These are phyloP conservation scores for Hypoxylon lenormandii DNA, from an alignment of 495 filamentous ascomycete genomes.

Conservation along the genomic window DNA sequence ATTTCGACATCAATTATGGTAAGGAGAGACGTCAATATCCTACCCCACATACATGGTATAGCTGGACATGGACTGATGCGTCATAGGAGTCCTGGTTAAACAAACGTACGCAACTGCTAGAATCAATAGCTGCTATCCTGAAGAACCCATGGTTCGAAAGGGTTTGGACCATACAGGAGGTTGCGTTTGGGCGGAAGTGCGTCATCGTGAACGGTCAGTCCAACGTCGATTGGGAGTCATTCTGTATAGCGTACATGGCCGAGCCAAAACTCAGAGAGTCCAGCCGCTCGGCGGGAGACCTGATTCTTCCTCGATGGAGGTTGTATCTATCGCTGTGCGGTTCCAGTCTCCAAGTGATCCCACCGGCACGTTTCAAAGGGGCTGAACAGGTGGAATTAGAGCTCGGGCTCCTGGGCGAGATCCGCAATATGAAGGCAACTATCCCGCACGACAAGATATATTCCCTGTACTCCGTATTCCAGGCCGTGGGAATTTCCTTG, in stretches of 20 bases:
- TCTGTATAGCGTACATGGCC: background rate
- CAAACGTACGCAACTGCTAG: background rate
- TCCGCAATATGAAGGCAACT: background rate
- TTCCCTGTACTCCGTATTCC: no score
- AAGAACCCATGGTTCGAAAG: conserved; percentile 1
- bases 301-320: background rate
- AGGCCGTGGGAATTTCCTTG: no score
- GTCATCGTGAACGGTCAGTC: background rate
- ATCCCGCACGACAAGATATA: background rate
- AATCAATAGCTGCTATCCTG: conserved; percentile 1
- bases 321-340: background rate
- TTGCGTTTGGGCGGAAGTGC: background rate
- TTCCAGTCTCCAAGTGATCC: background rate
- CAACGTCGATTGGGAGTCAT: background rate
- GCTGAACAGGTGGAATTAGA: background rate
- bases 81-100: no score
- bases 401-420: background rate
- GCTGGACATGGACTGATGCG: no score
- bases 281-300: background rate
- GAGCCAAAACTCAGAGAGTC: background rate
- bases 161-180: background rate
- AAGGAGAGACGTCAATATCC: no score
- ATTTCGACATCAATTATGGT: no score
- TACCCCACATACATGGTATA: no score
- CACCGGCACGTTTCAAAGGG: background rate